Base-by-base conservation (phyloP, 805 yeast genomes). In the Maudiozyma bulderi region DNA sequence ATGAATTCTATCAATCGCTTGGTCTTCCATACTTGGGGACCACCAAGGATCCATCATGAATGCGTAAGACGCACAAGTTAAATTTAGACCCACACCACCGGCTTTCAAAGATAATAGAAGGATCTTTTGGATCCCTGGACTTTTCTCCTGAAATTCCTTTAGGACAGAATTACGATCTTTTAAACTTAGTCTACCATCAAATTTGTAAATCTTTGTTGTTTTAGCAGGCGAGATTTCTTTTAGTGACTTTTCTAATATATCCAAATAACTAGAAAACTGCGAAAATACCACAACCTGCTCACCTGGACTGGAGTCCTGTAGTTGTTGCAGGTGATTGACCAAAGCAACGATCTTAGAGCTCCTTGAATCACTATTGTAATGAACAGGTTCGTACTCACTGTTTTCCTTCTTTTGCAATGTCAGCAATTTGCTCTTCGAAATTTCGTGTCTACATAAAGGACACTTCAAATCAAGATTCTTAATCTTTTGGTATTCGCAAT, bases 21-120 rank as follows among this genome's bases (percentile, higher is more conserved):
- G 96, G 46, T 86, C 87, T 58, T 88, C 96, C 47, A 84, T 80
- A 45, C 95, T 86, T 43, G 87, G 95, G 32, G 93, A 86, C 97
- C 97, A 90, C 93, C 96, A 90, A 0, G 97, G 96, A 59, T 90
- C 97, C 87, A 91, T 84, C 77, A 90, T 74, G 57, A 81, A 88
- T 2, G 95, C 97, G 35, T 78, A 74, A 0, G 86, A 83, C 0
- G 97, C 95, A 46, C 82, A 79, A 0, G 95, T 90, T 52, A 90
- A 69, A 60, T 90, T 90, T 53, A 90, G 71, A 0, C 97, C 97
- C 10, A 89, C 96, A 7, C 97, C 97, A 28, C 97, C 97, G 0
- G 96, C 95, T 64, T 88, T 90, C 53, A 89, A 68, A 7, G 95
- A 84, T 15, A 90, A 62, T 26, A 90, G 68, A 9, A 90, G 62